Percentiles rank a stretch among this genome's conserved stretches.
Conservation (phyloP, 2,329 filamentous ascomycete species). For the Microsporum audouinii region DNA sequence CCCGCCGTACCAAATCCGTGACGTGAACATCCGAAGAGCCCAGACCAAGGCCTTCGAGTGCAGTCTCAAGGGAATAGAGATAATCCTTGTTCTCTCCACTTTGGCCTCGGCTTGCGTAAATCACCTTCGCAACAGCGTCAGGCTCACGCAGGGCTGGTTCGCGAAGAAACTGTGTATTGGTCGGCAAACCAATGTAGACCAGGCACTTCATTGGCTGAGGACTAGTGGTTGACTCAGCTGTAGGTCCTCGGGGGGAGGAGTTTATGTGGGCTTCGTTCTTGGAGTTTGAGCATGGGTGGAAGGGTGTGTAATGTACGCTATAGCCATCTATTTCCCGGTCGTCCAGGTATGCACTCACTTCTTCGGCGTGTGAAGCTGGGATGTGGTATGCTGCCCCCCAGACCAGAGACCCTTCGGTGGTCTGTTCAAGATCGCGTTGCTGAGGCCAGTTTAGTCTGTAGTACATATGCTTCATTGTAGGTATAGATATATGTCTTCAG, state of each 20-base stretch:
- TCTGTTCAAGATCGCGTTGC: slow-evolving; percentile 26
- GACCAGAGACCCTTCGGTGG: slow-evolving; percentile 38
- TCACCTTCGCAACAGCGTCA: slow-evolving; percentile 65
- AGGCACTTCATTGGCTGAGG: slow-evolving; percentile 44
- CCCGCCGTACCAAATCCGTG: slow-evolving; percentile 63
- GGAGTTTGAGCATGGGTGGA: slow-evolving; percentile 48
- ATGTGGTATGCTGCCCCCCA: slow-evolving; percentile 95
- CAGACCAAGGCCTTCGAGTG: slow-evolving; percentile 58
- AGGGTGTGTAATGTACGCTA: slow-evolving; percentile 79
- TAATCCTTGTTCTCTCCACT: slow-evolving; percentile 90
- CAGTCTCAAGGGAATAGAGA: slow-evolving; percentile 64
- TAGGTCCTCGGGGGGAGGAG: not conserved
- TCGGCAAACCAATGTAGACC: slow-evolving; percentile 88
- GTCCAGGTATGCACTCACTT: slow-evolving; percentile 83
- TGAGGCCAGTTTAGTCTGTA: slow-evolving; percentile 10
- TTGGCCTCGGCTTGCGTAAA: slow-evolving; percentile 62
- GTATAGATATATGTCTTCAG: not conserved
- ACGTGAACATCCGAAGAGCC: slow-evolving; percentile 78
- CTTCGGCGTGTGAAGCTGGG: slow-evolving; percentile 55
- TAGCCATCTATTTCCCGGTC: slow-evolving; percentile 97
- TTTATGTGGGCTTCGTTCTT: slow-evolving; percentile 23
- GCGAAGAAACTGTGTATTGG: slow-evolving; percentile 76
- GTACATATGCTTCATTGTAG: not conserved
- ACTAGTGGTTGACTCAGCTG: not conserved
- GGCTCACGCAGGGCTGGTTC: slow-evolving; percentile 53